Conservation (phyloP, 441 rosid species). For the Adansonia madagascariensis region DNA sequence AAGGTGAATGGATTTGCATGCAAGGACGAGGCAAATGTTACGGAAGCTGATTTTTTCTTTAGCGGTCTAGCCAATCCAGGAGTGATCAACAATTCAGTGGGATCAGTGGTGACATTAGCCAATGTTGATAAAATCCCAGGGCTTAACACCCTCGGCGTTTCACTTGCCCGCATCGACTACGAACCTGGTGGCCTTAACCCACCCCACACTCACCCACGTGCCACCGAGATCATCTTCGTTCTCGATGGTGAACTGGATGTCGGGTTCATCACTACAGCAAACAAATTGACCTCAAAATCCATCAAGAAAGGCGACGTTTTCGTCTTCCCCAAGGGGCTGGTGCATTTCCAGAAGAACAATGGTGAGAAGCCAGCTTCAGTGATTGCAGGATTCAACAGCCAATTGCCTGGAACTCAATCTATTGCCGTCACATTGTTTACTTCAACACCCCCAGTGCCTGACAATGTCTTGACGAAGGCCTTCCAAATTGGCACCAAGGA, state of each 20-base stretch:
- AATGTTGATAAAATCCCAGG: constrained; percentile 82
- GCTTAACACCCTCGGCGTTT: constrained; percentile 81
- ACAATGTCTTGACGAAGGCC: constrained; percentile 64
- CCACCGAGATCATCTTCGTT: constrained; percentile 73
- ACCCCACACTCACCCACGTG: constrained; percentile 92
- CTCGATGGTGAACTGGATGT: constrained; percentile 78
- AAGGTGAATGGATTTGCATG: constrained; percentile 81
- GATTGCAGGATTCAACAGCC: constrained; percentile 76
- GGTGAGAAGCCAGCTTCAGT: constrained; percentile 52
- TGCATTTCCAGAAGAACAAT: constrained; percentile 87
- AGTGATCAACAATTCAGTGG: constrained; percentile 55
- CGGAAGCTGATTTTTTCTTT: constrained; percentile 74
- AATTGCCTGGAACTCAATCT: constrained; percentile 82
- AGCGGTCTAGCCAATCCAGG: constrained; percentile 63
- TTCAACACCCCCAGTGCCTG: constrained; percentile 65
- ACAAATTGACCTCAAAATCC: constrained; percentile 57
- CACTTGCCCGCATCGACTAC: constrained; percentile 70
- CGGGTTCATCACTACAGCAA: constrained; percentile 76
- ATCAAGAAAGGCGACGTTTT: constrained; percentile 72
- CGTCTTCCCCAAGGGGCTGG: constrained; percentile 73
- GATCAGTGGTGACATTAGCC: constrained; percentile 69
- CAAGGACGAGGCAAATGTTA: constrained; percentile 60
- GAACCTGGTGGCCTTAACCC: constrained; percentile 75
- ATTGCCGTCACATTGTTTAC: constrained; percentile 64
- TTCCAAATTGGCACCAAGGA: constrained; percentile 85